Evolutionary conservation across 345 rosid species (phyloP).

Genomic region (Populus euphratica): DNA sequence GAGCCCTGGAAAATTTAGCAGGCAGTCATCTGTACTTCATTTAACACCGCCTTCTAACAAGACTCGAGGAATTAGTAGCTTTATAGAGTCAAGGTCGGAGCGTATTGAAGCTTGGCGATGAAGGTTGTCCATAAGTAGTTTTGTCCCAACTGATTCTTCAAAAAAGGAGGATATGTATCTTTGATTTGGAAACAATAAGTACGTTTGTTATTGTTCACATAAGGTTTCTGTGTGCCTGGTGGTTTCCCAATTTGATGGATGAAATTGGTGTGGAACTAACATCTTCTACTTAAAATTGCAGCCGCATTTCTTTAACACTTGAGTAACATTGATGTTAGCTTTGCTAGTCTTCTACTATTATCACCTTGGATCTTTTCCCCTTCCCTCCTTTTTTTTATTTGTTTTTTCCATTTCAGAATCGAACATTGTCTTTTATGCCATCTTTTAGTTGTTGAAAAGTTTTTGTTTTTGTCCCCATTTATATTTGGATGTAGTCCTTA

Average conservation of each 20-base stretch:
- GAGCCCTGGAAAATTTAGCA: slow-evolving; percentile 22
- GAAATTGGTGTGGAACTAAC: slow-evolving; percentile 17
- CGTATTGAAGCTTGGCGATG: slow-evolving; percentile 46
- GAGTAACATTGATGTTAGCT: slow-evolving; percentile 3
- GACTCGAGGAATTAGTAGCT: slow-evolving; percentile 48
- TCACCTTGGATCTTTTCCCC: background rate
- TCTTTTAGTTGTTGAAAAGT: background rate
- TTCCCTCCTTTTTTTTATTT: background rate
- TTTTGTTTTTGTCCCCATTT: background rate
- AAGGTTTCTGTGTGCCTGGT: slow-evolving; percentile 23
- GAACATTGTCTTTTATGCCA: background rate
- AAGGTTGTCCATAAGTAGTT: slow-evolving; percentile 12
- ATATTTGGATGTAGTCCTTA: background rate
- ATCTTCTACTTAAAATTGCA: slow-evolving; percentile 13
- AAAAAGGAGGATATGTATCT: background rate
- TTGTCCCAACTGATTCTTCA: slow-evolving; percentile 3
- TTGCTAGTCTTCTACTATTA: background rate
- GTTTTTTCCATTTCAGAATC: background rate
- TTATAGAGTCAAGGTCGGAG: slow-evolving; percentile 56
- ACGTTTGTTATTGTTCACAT: slow-evolving; percentile 21
- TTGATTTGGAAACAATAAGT: slow-evolving; percentile 11
- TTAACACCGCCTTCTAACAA: slow-evolving; percentile 29
- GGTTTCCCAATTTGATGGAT: slow-evolving; percentile 18
- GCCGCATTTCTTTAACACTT: slow-evolving; percentile 5
- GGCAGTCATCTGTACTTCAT: slow-evolving; percentile 32